A percentile compares a stretch with the other conserved stretches of the same genome.
Evolutionary conservation across 1,139 yeast species (phyloP).

Genomic region (Geotrichum reessii): DNA sequence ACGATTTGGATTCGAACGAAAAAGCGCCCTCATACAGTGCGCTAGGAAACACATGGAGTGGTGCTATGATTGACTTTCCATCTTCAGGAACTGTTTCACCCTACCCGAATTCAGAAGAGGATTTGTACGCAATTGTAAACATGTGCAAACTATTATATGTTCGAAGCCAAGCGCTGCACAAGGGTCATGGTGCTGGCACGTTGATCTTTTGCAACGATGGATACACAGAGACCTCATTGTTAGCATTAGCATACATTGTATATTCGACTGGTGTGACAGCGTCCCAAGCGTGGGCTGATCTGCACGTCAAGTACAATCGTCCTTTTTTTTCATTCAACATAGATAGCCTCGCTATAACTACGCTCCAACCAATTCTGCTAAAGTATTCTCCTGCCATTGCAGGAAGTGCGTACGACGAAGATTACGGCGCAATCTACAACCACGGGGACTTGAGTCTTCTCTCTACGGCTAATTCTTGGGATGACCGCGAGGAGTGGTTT

Average conservation of each 20-base stretch:
- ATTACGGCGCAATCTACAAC: slow-evolving; percentile 20
- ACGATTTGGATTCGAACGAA: slow-evolving; percentile 5
- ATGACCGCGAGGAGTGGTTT: slow-evolving; percentile 31
- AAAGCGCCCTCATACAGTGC: neutral
- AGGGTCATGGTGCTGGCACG: slow-evolving; percentile 29
- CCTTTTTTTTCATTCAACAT: slow-evolving; percentile 80
- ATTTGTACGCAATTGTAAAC: slow-evolving; percentile 26
- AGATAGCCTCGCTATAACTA: slow-evolving; percentile 61
- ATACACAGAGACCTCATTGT: slow-evolving; percentile 79
- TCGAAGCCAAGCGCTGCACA: slow-evolving; percentile 25
- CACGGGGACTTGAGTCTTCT: neutral
- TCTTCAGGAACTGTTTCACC: slow-evolving; percentile 54
- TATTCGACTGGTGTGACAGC: slow-evolving; percentile 52
- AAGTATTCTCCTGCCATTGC: slow-evolving; percentile 47
- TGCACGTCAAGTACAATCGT: slow-evolving; percentile 60
- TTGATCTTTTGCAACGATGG: slow-evolving; percentile 83
- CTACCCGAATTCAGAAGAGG: slow-evolving; percentile 25
- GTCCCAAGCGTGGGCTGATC: slow-evolving; percentile 47
- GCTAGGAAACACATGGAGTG: slow-evolving; percentile 4
- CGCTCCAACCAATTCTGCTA: slow-evolving; percentile 56
- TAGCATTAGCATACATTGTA: slow-evolving; percentile 64
- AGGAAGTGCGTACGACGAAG: slow-evolving; percentile 16
- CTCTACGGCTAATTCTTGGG: slow-evolving; percentile 4
- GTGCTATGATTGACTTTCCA: slow-evolving; percentile 53
- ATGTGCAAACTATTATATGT: slow-evolving; percentile 35